phyloP scores from a whole-genome alignment of 2,329 filamentous ascomycete genomes.

The Sphaerulina musiva region DNA sequence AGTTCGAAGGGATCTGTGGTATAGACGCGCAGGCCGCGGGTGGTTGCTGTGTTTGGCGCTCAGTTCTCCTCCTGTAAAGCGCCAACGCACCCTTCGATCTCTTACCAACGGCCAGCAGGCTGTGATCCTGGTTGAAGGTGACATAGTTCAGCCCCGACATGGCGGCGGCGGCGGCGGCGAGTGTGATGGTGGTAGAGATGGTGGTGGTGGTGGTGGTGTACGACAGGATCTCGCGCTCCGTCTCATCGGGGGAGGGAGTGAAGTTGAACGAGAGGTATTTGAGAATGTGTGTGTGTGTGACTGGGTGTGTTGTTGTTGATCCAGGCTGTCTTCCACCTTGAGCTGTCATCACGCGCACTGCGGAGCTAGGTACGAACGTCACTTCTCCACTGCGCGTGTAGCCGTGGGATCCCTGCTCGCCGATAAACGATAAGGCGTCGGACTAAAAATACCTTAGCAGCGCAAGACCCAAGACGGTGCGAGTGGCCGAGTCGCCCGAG shows the following conservation, averaged over 20 bases:
- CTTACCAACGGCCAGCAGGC: constrained; percentile 88
- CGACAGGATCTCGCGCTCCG: neutral
- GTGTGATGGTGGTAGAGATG: neutral
- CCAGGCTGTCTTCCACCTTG: too few species aligned
- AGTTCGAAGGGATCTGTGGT: constrained; percentile 94
- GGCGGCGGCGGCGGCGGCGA: constrained; percentile 2
- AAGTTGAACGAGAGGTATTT: too few species aligned
- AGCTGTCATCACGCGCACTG: too few species aligned
- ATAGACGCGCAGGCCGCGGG: constrained; percentile 91
- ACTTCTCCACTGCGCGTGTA: neutral
- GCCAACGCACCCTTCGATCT: neutral
- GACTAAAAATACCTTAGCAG: constrained; percentile 3
- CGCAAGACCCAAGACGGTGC: neutral
- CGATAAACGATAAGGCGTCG: neutral
- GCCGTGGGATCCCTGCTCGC: neutral
- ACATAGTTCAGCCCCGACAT: constrained; percentile 75
- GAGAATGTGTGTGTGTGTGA: neutral
- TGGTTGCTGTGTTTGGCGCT: constrained; percentile 58
- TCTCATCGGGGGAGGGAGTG: neutral
- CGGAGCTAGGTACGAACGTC: too few species aligned
- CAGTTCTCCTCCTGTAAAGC: constrained; percentile 4
- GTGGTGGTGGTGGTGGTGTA: neutral
- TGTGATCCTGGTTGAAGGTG: constrained; percentile 98
- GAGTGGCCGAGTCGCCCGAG: neutral
- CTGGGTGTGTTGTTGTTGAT: neutral